Conservation (phyloP, 495 filamentous ascomycete species). For the Jackrogersella minutella region DNA sequence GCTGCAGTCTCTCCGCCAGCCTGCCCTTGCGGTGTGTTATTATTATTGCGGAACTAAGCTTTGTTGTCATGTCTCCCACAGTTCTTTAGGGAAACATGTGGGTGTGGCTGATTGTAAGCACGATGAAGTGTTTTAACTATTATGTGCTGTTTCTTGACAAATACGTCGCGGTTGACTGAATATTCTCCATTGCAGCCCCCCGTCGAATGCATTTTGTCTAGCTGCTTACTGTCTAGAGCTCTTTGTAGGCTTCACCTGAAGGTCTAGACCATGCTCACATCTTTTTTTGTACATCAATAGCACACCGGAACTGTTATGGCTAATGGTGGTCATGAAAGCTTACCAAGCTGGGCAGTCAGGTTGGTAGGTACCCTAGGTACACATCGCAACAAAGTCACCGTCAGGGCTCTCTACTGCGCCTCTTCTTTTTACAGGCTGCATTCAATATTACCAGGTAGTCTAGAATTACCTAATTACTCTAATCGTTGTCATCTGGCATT, state of each 20-base stretch:
- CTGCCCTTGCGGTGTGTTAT: constrained; percentile 2
- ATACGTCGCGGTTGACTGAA: constrained; percentile 9
- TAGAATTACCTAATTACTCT: constrained; percentile 1
- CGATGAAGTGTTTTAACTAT: constrained; percentile 15
- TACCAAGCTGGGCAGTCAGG: not conserved
- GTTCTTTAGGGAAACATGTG: constrained; percentile 5
- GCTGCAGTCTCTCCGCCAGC: constrained; percentile 16
- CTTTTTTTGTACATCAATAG: not conserved
- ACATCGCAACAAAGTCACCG: not conserved
- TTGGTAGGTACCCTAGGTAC: not conserved
- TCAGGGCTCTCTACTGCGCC: constrained; percentile 2
- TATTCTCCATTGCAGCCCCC: not conserved
- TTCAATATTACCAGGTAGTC: not conserved
- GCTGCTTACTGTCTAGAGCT: constrained; percentile 16
- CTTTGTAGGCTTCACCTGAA: not conserved
- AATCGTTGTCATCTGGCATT: not conserved
- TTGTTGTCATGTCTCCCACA: constrained; percentile 8
- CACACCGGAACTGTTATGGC: not conserved
- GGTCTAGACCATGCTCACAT: not conserved
- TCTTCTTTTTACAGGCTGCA: not conserved
- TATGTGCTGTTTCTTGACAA: constrained; percentile 19
- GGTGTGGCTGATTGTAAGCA: constrained; percentile 22
- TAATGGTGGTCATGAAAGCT: not conserved
- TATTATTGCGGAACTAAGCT: constrained; percentile 14
- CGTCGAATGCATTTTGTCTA: constrained; percentile 11